A percentile compares a stretch with the other conserved stretches of the same genome.
phyloP scores from a whole-genome alignment of 2,329 filamentous ascomycete species.

The Thielaviopsis punctulata region DNA sequence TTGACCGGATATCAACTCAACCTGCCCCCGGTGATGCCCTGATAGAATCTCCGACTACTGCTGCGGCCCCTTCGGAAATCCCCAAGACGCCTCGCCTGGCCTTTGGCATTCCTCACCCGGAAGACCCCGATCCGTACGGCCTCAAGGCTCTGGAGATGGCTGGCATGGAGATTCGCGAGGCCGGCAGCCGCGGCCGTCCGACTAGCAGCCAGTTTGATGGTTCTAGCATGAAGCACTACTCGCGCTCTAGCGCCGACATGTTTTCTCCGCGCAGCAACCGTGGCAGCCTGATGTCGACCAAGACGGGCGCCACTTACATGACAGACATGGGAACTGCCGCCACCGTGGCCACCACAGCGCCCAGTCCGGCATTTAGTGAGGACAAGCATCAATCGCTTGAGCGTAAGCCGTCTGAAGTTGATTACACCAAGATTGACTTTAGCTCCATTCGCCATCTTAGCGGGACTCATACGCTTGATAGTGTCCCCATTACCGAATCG shows the following conservation, averaged over 20 bases:
- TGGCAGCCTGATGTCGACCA: constrained; percentile 58
- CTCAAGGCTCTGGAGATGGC: constrained; percentile 81
- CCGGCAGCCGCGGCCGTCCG: constrained; percentile 53
- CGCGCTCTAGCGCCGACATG: constrained; percentile 55
- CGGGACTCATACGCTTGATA: constrained; percentile 23
- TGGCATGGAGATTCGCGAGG: constrained; percentile 77
- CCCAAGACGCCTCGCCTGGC: constrained; percentile 24
- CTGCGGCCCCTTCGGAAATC: constrained; percentile 15
- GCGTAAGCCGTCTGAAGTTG: constrained; percentile 27
- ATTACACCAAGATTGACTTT: constrained; percentile 42
- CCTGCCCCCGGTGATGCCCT: constrained; percentile 61
- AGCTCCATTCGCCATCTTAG: constrained; percentile 31
- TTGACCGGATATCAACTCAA: constrained; percentile 45
- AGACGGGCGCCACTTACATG: constrained; percentile 50
- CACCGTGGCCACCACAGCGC: constrained; percentile 35
- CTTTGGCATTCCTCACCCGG: constrained; percentile 63
- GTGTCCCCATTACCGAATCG: constrained; percentile 11
- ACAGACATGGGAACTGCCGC: constrained; percentile 55
- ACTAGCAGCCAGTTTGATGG: constrained; percentile 71
- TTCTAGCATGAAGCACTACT: constrained; percentile 42
- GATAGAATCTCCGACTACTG: constrained; percentile 29
- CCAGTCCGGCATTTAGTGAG: constrained; percentile 36
- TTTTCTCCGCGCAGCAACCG: constrained; percentile 41
- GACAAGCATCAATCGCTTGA: constrained; percentile 29
- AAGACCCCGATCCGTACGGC: constrained; percentile 85